These are phyloP conservation scores for Kwoniella mangroviensis DNA, from an alignment of 768 basidiomycete species.

Conservation along the genomic window DNA sequence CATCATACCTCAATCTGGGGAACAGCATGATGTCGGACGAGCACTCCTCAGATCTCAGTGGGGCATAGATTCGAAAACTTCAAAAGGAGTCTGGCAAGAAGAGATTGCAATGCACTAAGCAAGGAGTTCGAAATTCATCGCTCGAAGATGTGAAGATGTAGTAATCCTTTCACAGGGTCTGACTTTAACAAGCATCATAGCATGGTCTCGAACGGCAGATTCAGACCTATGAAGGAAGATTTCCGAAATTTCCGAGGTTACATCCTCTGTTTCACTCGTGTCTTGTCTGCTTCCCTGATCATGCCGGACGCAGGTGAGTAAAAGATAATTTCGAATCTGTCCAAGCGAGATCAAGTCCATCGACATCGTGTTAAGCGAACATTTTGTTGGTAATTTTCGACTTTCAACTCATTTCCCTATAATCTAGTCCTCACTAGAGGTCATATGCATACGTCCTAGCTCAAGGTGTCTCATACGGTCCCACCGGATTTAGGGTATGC, in stretches of 20 bases:
- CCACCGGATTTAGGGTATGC: background rate
- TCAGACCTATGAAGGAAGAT: background rate
- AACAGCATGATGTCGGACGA: background rate
- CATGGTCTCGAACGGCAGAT: no score
- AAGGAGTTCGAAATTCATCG: constrained; percentile 1
- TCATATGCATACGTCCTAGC: background rate
- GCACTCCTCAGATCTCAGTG: background rate
- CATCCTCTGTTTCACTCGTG: background rate
- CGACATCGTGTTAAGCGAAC: background rate
- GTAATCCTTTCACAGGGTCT: background rate
- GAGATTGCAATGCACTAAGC: background rate
- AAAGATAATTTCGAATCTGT: constrained; percentile 10
- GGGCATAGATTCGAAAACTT: background rate
- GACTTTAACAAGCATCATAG: background rate
- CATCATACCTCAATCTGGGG: background rate
- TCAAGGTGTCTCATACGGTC: background rate
- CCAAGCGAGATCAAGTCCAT: background rate
- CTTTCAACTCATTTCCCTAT: background rate
- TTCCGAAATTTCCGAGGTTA: no score
- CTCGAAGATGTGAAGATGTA: constrained; percentile 6
- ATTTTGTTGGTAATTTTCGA: background rate
- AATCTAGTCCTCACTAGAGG: background rate
- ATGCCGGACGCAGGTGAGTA: background rate
- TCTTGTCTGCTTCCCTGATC: background rate
- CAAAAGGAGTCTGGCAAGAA: background rate